phyloP scores from a whole-genome alignment of 495 filamentous ascomycete genomes.

The Trichocladium antarcticum region DNA sequence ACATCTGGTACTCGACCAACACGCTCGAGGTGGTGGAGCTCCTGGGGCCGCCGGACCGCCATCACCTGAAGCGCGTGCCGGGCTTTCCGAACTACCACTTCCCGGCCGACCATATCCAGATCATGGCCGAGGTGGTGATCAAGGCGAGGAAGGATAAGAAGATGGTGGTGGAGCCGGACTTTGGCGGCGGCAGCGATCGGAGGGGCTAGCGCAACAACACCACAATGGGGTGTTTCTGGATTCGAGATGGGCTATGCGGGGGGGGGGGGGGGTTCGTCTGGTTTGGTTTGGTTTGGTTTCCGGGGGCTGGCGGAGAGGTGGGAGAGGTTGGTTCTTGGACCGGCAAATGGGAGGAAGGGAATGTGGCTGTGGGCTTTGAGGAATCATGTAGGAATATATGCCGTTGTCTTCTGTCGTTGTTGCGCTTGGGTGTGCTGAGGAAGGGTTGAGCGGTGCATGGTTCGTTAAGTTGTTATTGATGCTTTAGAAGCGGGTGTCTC shows the following conservation, averaged over 20 bases:
- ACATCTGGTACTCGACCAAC: conserved; percentile 94
- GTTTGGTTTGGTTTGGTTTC: not conserved
- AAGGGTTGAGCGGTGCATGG: not conserved
- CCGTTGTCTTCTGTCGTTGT: conserved; percentile 3
- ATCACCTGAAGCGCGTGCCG: conserved; percentile 80
- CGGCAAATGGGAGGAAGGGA: not conserved
- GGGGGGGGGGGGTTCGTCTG: not conserved
- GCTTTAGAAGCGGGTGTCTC: not conserved
- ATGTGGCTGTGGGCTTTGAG: conserved; percentile 1
- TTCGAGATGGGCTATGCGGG: not conserved
- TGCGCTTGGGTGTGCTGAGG: not conserved
- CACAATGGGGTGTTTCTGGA: not conserved
- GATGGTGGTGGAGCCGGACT: conserved; percentile 29
- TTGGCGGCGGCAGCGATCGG: conserved; percentile 23
- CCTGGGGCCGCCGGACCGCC: conserved; percentile 80
- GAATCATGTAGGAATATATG: conserved; percentile 18
- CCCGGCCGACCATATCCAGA: conserved; percentile 89
- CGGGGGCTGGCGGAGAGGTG: not conserved
- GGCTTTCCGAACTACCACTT: conserved; percentile 97
- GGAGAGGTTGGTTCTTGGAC: not conserved
- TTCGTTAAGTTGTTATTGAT: not conserved
- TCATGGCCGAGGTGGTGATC: conserved; percentile 84
- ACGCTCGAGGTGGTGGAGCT: conserved; percentile 75
- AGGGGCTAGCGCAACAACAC: not conserved
- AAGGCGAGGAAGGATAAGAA: conserved; percentile 80